These are phyloP conservation scores for Botryosphaeria dothidea DNA, from an alignment of 2,329 filamentous ascomycete genomes.

Conservation along the genomic window DNA sequence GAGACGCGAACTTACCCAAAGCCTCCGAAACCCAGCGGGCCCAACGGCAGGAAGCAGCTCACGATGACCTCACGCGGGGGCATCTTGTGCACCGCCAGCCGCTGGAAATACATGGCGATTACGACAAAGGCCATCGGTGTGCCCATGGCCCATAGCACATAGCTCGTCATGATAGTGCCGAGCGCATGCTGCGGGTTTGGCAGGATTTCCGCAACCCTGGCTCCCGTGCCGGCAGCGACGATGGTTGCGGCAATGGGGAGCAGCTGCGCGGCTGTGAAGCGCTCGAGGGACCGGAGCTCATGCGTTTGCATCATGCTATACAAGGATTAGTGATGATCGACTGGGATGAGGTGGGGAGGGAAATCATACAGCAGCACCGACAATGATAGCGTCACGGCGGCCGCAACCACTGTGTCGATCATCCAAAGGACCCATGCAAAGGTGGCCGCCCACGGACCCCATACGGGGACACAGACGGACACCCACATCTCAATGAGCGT, in stretches of 20 bases:
- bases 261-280: slow-evolving; percentile 63
- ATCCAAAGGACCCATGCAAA: slow-evolving; percentile 49
- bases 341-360: background rate
- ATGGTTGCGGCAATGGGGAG: slow-evolving; percentile 65
- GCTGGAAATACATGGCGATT: slow-evolving; percentile 66
- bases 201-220: slow-evolving; percentile 60
- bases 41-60: slow-evolving; percentile 64
- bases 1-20: slow-evolving; percentile 40
- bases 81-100: slow-evolving; percentile 62
- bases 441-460: slow-evolving; percentile 53
- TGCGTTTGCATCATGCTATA: slow-evolving; percentile 8
- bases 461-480: slow-evolving; percentile 55
- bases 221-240: slow-evolving; percentile 63
- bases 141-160: slow-evolving; percentile 67
- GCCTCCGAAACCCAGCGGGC: slow-evolving; percentile 64
- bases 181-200: slow-evolving; percentile 55
- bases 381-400: slow-evolving; percentile 46
- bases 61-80: slow-evolving; percentile 65
- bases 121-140: slow-evolving; percentile 59
- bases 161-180: slow-evolving; percentile 62
- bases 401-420: slow-evolving; percentile 42
- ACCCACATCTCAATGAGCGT: slow-evolving; percentile 67
- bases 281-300: slow-evolving; percentile 9
- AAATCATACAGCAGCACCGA: slow-evolving; percentile 46
- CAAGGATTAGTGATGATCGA: background rate